phyloP scores from a whole-genome alignment of 352 stramenopile genomes.

The Blastocystis sp. region DNA sequence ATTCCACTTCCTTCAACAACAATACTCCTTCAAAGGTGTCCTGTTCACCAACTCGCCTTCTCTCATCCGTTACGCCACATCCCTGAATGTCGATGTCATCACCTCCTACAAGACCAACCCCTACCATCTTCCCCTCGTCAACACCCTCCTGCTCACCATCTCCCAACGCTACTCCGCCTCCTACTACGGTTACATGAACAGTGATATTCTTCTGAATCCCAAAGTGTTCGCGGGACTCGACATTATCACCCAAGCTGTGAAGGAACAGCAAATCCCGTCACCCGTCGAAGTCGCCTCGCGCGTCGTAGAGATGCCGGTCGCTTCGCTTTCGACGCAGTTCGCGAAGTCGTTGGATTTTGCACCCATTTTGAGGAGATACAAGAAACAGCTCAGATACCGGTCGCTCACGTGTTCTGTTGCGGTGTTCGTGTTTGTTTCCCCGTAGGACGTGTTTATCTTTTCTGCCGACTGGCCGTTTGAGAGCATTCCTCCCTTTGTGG shows the following conservation, averaged over 20 bases:
- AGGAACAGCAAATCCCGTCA: background rate
- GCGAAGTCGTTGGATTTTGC: background rate
- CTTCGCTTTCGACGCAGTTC: background rate
- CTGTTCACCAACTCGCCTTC: background rate
- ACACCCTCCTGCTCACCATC: background rate
- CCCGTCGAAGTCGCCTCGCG: background rate
- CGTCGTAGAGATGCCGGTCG: background rate
- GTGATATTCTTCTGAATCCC: constrained; percentile 19
- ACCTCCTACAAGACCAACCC: background rate
- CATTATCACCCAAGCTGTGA: background rate
- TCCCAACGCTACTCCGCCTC: background rate
- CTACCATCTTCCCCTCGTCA: background rate
- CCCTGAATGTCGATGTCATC: background rate
- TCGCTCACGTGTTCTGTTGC: background rate
- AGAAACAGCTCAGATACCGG: background rate
- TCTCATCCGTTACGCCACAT: background rate
- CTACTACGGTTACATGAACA: constrained; percentile 38
- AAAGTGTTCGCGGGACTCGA: background rate
- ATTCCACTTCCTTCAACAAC: background rate
- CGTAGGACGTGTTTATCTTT: background rate
- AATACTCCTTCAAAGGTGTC: background rate
- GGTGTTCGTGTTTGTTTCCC: background rate
- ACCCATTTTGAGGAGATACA: background rate
- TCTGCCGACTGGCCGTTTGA: background rate
- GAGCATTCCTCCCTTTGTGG: background rate